Evolutionary conservation across 2,329 filamentous ascomycete genomes (phyloP).

Genomic region (Fusarium proliferatum): DNA sequence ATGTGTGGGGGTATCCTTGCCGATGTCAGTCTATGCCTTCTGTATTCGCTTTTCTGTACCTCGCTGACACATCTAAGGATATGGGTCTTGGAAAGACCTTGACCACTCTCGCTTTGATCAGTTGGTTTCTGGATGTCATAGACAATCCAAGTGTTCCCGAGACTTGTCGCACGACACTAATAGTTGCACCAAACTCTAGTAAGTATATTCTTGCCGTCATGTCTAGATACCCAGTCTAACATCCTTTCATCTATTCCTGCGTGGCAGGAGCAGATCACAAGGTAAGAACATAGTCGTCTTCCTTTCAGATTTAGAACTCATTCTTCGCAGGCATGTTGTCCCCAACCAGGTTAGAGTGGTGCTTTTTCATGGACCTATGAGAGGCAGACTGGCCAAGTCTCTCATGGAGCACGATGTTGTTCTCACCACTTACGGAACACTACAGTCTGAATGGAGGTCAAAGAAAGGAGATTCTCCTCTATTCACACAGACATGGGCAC

Average conservation of each 20-base stretch:
- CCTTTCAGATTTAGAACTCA: too few relatives aligned
- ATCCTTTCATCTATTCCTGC: background rate
- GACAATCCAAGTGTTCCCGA: background rate
- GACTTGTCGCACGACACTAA: background rate
- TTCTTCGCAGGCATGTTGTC: too few relatives aligned
- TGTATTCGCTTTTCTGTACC: accelerated
- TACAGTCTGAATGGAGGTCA: background rate
- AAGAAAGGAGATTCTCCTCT: background rate
- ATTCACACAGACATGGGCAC: background rate
- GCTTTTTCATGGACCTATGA: background rate
- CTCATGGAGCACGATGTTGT: background rate
- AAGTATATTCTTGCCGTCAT: background rate
- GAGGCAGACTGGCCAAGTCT: background rate
- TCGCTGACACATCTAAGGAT: background rate
- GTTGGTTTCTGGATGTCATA: background rate
- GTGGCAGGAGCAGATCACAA: background rate
- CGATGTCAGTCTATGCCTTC: background rate
- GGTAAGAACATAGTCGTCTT: too few relatives aligned
- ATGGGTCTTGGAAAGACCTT: background rate
- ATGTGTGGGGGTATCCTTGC: background rate
- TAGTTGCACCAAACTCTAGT: background rate
- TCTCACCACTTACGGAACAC: background rate
- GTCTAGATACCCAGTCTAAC: background rate
- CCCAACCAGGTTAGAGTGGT: background rate
- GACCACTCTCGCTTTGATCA: background rate